phyloP scores from a whole-genome alignment of 805 yeast species.

The Naumovozyma dairenensis region DNA sequence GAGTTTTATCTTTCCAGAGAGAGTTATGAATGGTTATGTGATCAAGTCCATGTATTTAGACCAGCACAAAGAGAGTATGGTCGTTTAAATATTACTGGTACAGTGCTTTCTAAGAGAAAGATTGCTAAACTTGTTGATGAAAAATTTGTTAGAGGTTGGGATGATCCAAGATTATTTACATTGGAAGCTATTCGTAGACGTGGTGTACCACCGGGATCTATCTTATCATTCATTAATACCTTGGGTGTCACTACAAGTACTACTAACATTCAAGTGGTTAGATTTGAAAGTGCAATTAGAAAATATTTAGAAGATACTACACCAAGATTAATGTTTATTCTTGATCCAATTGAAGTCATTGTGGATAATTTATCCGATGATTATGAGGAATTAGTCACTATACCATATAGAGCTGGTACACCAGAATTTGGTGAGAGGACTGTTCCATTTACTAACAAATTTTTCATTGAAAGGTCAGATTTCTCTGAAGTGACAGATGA shows the following conservation, averaged over 20 bases:
- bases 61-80: slow-evolving; percentile 99
- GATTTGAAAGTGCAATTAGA: slow-evolving; percentile 87
- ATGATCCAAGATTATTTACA: slow-evolving; percentile 93
- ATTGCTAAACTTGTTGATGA: slow-evolving; percentile 86
- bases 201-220: slow-evolving; percentile 98
- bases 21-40: slow-evolving; percentile 97
- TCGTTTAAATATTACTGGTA: slow-evolving; percentile 87
- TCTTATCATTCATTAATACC: slow-evolving; percentile 83
- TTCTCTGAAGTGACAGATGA: slow-evolving; percentile 53
- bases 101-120: slow-evolving; percentile 90
- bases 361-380: slow-evolving; percentile 75
- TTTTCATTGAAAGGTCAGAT: slow-evolving; percentile 85
- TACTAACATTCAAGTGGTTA: slow-evolving; percentile 77
- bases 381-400: slow-evolving; percentile 55
- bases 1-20: slow-evolving; percentile 89
- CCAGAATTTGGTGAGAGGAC: slow-evolving; percentile 65
- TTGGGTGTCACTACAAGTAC: slow-evolving; percentile 94
- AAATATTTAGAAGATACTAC: slow-evolving; percentile 79
- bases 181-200: slow-evolving; percentile 91
- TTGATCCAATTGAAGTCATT: slow-evolving; percentile 76
- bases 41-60: slow-evolving; percentile 85
- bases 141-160: slow-evolving; percentile 86
- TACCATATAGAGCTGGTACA: slow-evolving; percentile 87
- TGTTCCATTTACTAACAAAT: slow-evolving; percentile 63
- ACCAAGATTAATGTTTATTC: slow-evolving; percentile 89